phyloP scores from a whole-genome alignment of 768 basidiomycete species.

The Xanthoconium stramineum region DNA sequence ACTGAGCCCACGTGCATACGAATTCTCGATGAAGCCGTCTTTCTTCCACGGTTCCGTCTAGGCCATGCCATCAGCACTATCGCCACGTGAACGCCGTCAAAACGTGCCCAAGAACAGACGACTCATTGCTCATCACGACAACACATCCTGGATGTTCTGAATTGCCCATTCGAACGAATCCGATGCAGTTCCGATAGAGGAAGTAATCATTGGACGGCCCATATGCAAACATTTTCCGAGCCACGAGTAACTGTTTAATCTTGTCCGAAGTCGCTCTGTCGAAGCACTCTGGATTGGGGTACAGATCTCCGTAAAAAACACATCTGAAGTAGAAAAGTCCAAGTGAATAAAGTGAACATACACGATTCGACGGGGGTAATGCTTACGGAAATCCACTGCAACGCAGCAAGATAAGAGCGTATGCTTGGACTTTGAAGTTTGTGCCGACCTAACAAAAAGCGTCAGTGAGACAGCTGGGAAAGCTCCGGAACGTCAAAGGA shows the following conservation, averaged over 20 bases:
- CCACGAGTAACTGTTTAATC: conserved; percentile 53
- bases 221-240: conserved; percentile 65
- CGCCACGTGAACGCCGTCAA: background rate
- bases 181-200: conserved; percentile 60
- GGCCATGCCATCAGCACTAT: background rate
- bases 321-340: conserved; percentile 45
- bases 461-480: background rate
- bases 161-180: conserved; percentile 70
- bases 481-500: background rate
- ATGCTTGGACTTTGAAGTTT: conserved; percentile 79
- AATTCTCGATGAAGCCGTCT: conserved; percentile 28
- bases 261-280: conserved; percentile 48
- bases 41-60: background rate
- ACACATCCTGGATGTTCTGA: conserved; percentile 55
- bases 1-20: conserved; percentile 70
- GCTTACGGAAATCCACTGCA: conserved; percentile 71
- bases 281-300: conserved; percentile 68
- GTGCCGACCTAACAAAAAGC: conserved; percentile 50
- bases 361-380: background rate
- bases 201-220: conserved; percentile 63
- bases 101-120: conserved; percentile 14
- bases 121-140: conserved; percentile 65
- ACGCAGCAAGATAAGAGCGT: conserved; percentile 74
- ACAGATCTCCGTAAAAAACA: conserved; percentile 85
- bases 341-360: background rate